Evolutionary conservation across 805 yeast species (phyloP), one percentile per base, ranked within the genome.

Genomic region (Yarrowia keelungensis): DNA sequence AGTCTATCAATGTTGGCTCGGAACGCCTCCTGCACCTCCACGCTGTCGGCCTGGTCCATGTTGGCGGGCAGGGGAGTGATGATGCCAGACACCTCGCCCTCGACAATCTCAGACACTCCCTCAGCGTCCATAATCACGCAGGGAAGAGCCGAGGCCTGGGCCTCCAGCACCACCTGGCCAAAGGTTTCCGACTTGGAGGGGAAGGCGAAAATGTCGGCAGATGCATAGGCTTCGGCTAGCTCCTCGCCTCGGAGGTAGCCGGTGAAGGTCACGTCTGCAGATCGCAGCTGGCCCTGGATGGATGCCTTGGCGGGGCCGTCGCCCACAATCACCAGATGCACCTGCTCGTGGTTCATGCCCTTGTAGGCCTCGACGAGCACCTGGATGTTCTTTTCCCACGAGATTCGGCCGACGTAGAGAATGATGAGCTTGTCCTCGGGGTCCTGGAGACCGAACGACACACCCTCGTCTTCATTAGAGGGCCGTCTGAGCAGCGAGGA

Each of bases 141-240:
- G 12, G 72, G 72, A 19, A 71, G 51, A 1, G 72, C 72, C 8
- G 70, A 51, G n/a, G 72, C 71, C 46, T 70, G 62, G 46, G 72
- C 72, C 45, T 71, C 72, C 35, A 71, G 49, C 12, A 71, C 72
- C 8, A 71, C 72, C 61, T 71, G 72, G 19, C 72, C 72, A 46
- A 71, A 71, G n/a, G 72, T 71, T 58, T 71, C 72, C 16, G 72
- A 59, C 22, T 61, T 56, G 5, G 71, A 69, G 15, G 71, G 71
- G 64, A 71, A 71, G 15, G 68, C 70, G 32, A 71, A 71, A 42
- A 71, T 45, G 54, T 70, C 71, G 36, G 71, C 71, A 14, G 70
- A 58, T 16, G 70, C 70, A 56, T 71, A 71, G 35, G 71, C 71
- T 46, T 54, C 49, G 19, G 72, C 71, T 19, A 71, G 50, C 38